Percentiles rank a stretch among this genome's conserved stretches.
Evolutionary conservation across 179 eudicot genomes (phyloP).

Genomic region (Spergularia azorica): DNA sequence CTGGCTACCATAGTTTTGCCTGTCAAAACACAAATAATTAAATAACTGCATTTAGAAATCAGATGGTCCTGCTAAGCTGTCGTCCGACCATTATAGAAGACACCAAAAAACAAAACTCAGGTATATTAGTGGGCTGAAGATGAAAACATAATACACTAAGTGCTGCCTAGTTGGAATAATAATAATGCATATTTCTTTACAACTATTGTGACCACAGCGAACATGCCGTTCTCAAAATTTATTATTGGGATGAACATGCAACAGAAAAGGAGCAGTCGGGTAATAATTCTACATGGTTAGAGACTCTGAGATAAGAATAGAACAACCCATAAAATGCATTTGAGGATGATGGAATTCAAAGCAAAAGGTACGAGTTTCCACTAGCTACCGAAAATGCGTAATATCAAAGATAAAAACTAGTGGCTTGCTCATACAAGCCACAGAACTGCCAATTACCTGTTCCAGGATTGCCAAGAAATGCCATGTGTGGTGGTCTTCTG

Average conservation of each 20-base stretch:
- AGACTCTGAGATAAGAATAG: background rate
- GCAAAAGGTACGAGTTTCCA: background rate
- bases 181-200: constrained; percentile 17
- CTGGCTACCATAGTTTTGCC: constrained; percentile 98
- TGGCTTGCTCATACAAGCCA: background rate
- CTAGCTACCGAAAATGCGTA: background rate
- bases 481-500: constrained; percentile 96
- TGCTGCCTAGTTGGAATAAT: background rate
- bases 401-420: background rate
- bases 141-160: background rate
- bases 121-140: background rate
- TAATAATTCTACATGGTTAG: background rate
- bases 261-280: background rate
- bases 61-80: background rate
- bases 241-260: background rate
- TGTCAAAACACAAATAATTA: constrained; percentile 28
- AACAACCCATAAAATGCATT: background rate
- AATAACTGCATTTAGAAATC: background rate
- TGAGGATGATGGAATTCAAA: background rate
- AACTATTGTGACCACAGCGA: background rate
- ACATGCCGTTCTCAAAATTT: background rate
- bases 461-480: constrained; percentile 98
- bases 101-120: constrained; percentile 5
- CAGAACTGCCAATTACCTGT: constrained; percentile 55
- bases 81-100: background rate